Conservation (phyloP, 2,329 filamentous ascomycete species). For the Colletotrichum neosansevieriae region DNA sequence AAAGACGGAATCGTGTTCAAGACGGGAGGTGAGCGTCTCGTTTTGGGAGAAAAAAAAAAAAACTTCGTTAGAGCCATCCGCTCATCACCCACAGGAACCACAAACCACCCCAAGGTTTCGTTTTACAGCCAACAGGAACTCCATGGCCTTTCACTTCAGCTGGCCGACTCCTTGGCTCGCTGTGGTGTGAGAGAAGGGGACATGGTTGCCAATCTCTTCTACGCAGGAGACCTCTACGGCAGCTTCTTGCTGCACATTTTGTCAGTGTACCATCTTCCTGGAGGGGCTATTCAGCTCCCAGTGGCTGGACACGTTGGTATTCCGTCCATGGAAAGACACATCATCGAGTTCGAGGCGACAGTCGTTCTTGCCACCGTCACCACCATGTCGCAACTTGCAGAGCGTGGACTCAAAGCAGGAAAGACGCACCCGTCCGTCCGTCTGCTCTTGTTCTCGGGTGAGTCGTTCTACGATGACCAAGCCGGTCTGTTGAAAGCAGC, state of each 20-base stretch:
- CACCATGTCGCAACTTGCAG: conserved; percentile 29
- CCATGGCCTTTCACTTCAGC: conserved; percentile 20
- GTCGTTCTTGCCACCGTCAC: conserved; percentile 32
- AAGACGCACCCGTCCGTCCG: conserved; percentile 22
- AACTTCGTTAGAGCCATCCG: neutral
- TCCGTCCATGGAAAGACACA: conserved; percentile 33
- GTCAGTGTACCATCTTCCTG: conserved; percentile 30
- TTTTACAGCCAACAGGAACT: conserved; percentile 30
- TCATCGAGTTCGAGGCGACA: conserved; percentile 27
- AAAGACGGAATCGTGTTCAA: conserved; percentile 34
- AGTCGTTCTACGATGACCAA: conserved; percentile 34
- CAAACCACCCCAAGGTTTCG: conserved; percentile 34
- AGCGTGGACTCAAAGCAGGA: conserved; percentile 7
- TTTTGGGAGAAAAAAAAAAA: too few relatives aligned
- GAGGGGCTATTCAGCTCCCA: conserved; percentile 28
- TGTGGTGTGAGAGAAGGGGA: conserved; percentile 26
- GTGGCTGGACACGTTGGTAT: conserved; percentile 27
- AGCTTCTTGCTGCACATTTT: conserved; percentile 34
- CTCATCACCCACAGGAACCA: conserved; percentile 10
- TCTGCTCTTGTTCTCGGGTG: conserved; percentile 34
- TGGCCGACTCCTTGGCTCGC: conserved; percentile 25
- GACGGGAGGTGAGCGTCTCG: conserved; percentile 9
- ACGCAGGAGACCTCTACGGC: conserved; percentile 35
- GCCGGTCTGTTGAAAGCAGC: conserved; percentile 19
- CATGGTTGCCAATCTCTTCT: conserved; percentile 34